Percentiles rank a stretch among this genome's conserved stretches.
These are phyloP conservation scores for Rosa multiflora DNA, from an alignment of 306 rosid genomes.

Conservation along the genomic window DNA sequence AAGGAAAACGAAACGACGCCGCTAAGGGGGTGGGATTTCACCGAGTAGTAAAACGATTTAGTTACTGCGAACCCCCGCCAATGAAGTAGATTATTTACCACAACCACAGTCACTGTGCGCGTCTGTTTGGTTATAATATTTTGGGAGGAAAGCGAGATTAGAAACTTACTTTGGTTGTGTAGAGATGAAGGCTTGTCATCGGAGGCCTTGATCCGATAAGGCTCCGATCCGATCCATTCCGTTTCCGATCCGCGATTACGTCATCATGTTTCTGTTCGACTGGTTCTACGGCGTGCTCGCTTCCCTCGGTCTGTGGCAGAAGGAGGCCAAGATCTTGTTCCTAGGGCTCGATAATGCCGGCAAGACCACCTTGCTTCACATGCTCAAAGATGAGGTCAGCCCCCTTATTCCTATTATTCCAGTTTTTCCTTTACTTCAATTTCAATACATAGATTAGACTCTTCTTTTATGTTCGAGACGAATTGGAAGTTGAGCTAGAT, in stretches of 20 bases:
- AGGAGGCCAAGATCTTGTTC: conserved; percentile 48
- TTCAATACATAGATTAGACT: background rate
- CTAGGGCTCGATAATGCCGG: conserved; percentile 52
- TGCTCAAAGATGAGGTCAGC: conserved; percentile 43
- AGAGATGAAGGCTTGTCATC: background rate
- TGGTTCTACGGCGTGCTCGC: conserved; percentile 51
- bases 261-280: conserved; percentile 38
- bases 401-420: background rate
- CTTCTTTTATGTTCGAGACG: background rate
- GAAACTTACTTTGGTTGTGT: no score
- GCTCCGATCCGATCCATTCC: background rate
- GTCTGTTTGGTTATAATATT: no score
- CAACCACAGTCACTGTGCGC: no score
- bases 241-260: background rate
- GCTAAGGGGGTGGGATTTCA: background rate
- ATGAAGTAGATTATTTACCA: no score
- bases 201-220: conserved; percentile 2
- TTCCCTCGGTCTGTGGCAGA: conserved; percentile 49
- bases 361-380: conserved; percentile 48
- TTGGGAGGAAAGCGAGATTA: no score
- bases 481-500: background rate
- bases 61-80: background rate
- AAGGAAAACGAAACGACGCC: no score
- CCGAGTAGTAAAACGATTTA: background rate
- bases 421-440: background rate